Percentiles rank a stretch among this genome's conserved stretches.
Conservation (phyloP, 2,329 filamentous ascomycete genomes). For the Epichloe uncinata region DNA sequence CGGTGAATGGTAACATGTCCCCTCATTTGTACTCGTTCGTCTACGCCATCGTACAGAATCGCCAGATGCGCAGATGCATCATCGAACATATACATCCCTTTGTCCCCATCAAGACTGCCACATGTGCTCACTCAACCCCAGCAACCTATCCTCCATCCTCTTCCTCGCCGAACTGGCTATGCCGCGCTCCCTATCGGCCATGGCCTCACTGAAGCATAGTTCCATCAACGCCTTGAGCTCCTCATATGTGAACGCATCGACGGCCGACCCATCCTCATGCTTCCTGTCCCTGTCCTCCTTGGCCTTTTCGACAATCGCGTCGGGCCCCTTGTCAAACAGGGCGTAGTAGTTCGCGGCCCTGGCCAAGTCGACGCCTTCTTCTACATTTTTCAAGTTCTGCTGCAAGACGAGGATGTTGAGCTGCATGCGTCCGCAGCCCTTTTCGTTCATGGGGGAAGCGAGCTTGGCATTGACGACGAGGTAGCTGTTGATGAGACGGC, state of each 20-base stretch:
- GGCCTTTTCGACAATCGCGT: conserved; percentile 50
- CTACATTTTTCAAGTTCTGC: conserved; percentile 92
- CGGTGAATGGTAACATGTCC: not conserved
- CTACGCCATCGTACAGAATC: not conserved
- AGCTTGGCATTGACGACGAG: conserved; percentile 59
- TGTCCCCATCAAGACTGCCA: conserved; percentile 37
- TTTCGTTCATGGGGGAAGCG: conserved; percentile 70
- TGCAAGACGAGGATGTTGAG: conserved; percentile 91
- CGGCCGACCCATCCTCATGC: conserved; percentile 16
- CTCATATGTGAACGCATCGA: conserved; percentile 46
- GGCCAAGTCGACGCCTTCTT: conserved; percentile 51
- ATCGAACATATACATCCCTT: not conserved
- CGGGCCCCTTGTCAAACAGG: conserved; percentile 52
- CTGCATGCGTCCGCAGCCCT: conserved; percentile 77
- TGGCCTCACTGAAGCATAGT: conserved; percentile 53
- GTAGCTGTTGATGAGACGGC: conserved; percentile 63
- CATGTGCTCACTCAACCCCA: conserved; percentile 59
- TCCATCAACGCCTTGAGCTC: conserved; percentile 54
- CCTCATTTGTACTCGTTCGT: not conserved
- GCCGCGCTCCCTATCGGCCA: conserved; percentile 54
- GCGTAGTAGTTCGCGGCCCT: conserved; percentile 55
- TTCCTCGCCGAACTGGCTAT: conserved; percentile 53
- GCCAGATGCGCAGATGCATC: not conserved
- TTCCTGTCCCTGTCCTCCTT: conserved; percentile 30
- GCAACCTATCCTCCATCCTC: conserved; percentile 55